Conservation (phyloP, 305 asterid species). For the Fraxinus platypoda region DNA sequence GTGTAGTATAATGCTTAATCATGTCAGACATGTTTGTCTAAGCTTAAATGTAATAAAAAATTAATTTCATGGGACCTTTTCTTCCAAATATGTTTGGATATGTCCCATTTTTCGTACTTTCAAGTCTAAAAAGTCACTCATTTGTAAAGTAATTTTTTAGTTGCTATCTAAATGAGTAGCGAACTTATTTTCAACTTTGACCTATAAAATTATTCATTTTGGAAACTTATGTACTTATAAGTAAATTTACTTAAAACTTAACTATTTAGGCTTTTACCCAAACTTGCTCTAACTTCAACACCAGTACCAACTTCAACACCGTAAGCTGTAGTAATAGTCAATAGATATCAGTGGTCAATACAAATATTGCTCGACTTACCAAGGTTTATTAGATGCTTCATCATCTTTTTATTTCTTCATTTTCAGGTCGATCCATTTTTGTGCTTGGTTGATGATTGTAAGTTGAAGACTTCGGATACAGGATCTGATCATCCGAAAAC, state of each 20-base stretch:
- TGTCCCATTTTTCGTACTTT: neutral
- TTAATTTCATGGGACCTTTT: neutral
- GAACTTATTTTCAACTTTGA: neutral
- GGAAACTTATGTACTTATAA: neutral
- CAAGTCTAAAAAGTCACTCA: neutral
- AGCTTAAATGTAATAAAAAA: neutral
- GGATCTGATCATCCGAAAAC: constrained; percentile 39
- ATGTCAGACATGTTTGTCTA: neutral
- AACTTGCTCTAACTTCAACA: neutral
- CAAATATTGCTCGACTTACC: neutral
- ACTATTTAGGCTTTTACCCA: neutral
- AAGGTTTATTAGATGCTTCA: neutral
- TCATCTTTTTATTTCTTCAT: constrained; percentile 11
- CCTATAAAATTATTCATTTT: neutral
- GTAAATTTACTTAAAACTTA: neutral
- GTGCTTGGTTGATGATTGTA: constrained; percentile 75
- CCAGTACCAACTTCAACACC: neutral
- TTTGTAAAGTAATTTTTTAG: neutral
- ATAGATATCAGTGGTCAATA: neutral
- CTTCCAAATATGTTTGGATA: neutral
- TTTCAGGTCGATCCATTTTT: constrained; percentile 89
- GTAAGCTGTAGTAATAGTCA: neutral
- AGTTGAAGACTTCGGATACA: constrained; percentile 59
- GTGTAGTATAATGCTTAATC: neutral
- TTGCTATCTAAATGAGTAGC: neutral